These are phyloP conservation scores for Dipodascus albidus DNA, from an alignment of 805 yeast species.

Conservation along the genomic window DNA sequence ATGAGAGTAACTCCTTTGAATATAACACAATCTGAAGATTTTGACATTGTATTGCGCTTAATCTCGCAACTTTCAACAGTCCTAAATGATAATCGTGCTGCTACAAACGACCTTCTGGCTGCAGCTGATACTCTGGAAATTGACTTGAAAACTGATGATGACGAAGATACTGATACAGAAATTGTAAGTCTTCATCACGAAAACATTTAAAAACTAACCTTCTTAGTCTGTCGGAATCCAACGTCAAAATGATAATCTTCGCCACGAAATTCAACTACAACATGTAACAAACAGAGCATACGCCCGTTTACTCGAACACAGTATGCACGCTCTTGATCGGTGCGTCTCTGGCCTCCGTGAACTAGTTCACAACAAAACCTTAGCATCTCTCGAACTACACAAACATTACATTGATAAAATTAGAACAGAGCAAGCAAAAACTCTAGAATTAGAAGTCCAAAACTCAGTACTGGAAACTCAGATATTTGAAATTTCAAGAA, in stretches of 20 bases:
- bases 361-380: constrained; percentile 12
- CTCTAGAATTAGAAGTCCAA: constrained; percentile 11
- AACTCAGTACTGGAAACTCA: constrained; percentile 12
- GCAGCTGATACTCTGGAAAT: constrained; percentile 13
- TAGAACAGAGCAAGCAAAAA: constrained; percentile 11
- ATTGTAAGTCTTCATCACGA: constrained; percentile 2
- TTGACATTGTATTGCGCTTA: constrained; percentile 17
- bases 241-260: constrained; percentile 8
- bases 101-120: constrained; percentile 12
- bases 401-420: constrained; percentile 10
- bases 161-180: constrained; percentile 8
- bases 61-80: constrained; percentile 15
- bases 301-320: constrained; percentile 9
- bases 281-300: constrained; percentile 7
- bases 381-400: constrained; percentile 12
- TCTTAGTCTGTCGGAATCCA: neutral
- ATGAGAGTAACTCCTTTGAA: neutral
- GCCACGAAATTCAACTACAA: constrained; percentile 8
- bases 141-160: constrained; percentile 4
- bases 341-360: constrained; percentile 13
- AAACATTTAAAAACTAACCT: constrained; percentile 4
- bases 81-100: constrained; percentile 14
- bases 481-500: constrained; percentile 9
- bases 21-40: constrained; percentile 21
- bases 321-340: constrained; percentile 10